Evolutionary conservation across 1,284 basidiomycete genomes (phyloP).

Genomic region (Boletus hoseneyae): DNA sequence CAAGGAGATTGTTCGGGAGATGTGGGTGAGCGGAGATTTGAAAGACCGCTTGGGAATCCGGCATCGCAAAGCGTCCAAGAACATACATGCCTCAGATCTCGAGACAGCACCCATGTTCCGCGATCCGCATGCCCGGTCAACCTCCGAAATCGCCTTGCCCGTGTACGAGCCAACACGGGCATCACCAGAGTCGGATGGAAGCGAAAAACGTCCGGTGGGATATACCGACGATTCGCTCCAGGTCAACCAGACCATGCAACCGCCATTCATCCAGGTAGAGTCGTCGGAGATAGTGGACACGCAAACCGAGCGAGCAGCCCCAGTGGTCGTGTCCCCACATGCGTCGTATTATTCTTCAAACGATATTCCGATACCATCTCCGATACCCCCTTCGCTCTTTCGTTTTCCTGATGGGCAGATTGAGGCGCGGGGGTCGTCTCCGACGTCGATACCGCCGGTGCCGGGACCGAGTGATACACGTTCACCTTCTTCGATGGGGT

Average conservation of each 20-base stretch:
- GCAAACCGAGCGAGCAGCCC: not conserved
- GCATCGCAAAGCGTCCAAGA: conserved; percentile 50
- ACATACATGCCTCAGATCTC: conserved; percentile 36
- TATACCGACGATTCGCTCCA: conserved; percentile 6
- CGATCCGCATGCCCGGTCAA: conserved; percentile 57
- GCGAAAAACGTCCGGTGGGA: conserved; percentile 14
- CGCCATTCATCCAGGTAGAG: conserved; percentile 17
- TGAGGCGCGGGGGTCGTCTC: conserved; percentile 1
- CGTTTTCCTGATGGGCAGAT: conserved; percentile 43
- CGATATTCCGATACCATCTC: conserved; percentile 61
- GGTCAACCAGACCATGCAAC: not conserved
- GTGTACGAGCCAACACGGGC: conserved; percentile 44
- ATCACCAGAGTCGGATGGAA: conserved; percentile 25
- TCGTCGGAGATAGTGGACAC: conserved; percentile 5
- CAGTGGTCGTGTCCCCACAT: conserved; percentile 13
- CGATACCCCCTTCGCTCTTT: conserved; percentile 52
- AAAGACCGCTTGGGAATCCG: conserved; percentile 79
- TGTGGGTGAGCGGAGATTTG: conserved; percentile 82
- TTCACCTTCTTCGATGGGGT: not conserved
- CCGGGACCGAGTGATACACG: conserved; percentile 5
- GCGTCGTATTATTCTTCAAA: conserved; percentile 70
- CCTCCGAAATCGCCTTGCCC: conserved; percentile 49
- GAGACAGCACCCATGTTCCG: conserved; percentile 71
- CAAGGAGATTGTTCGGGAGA: conserved; percentile 85
- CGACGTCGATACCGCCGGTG: conserved; percentile 6